Evolutionary conservation across 768 basidiomycete genomes (phyloP).

Genomic region (Amanita pseudoporphyria): DNA sequence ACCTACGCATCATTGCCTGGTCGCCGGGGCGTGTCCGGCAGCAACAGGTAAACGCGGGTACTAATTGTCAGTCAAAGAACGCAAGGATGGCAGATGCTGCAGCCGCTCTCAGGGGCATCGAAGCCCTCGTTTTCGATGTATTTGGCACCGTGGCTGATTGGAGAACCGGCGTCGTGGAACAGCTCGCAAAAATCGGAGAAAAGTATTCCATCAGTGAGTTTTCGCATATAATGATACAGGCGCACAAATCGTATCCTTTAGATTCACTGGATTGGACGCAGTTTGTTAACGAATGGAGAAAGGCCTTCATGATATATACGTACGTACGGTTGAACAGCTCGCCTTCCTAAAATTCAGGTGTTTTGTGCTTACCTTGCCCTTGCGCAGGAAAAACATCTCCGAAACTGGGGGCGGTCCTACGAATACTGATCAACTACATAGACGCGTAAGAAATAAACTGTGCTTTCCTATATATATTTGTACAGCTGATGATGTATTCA

Average conservation of each 20-base stretch:
- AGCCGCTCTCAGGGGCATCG: conserved; percentile 18
- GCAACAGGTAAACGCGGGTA: neutral
- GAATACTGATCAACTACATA: conserved; percentile 48
- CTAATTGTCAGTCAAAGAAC: neutral
- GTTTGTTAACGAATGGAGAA: conserved; percentile 51
- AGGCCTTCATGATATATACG: conserved; percentile 39
- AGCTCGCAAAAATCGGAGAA: neutral
- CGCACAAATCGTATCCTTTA: neutral
- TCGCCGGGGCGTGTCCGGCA: neutral
- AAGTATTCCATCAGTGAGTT: conserved; percentile 20
- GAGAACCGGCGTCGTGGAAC: conserved; percentile 21
- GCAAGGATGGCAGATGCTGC: neutral
- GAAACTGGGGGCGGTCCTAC: conserved; percentile 34
- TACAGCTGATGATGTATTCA: neutral
- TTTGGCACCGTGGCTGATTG: conserved; percentile 45
- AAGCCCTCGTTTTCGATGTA: conserved; percentile 38
- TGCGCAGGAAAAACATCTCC: conserved; percentile 31
- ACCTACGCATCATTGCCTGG: too few species aligned
- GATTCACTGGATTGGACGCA: conserved; percentile 29
- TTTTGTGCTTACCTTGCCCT: neutral
- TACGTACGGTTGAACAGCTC: conserved; percentile 19
- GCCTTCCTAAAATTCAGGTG: neutral
- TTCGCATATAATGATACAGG: neutral
- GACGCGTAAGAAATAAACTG: conserved; percentile 27
- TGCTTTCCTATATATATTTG: neutral